Evolutionary conservation across 106 monocot species (phyloP).

Genomic region (Dendrobium catenatum): DNA sequence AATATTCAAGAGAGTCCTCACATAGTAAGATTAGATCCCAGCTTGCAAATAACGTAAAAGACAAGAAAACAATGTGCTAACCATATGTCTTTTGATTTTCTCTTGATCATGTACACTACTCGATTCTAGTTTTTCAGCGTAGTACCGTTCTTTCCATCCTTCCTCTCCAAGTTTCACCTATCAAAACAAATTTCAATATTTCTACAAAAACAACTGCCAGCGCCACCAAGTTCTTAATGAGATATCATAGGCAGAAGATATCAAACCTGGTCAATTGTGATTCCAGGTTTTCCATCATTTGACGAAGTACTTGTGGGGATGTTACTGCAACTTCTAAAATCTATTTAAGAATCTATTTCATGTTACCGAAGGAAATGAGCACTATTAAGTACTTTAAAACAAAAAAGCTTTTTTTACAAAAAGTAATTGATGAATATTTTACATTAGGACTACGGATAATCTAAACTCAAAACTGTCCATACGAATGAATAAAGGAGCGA

Average conservation of each 20-base stretch:
- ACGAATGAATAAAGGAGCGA: background rate
- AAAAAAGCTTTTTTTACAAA: background rate
- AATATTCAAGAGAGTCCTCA: no score
- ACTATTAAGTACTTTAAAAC: background rate
- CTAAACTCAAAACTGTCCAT: background rate
- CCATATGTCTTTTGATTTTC: slow-evolving; percentile 7
- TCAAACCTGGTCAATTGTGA: background rate
- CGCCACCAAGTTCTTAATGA: background rate
- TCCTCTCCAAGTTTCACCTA: slow-evolving; percentile 16
- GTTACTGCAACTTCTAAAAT: background rate
- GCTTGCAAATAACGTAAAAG: no score
- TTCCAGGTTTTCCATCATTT: background rate
- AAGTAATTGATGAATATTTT: background rate
- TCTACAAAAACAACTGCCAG: background rate
- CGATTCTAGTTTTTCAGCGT: slow-evolving; percentile 2
- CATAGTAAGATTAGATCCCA: no score
- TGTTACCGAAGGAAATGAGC: background rate
- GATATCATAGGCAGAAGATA: background rate
- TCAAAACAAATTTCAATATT: background rate
- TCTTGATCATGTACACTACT: background rate
- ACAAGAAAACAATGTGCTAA: background rate
- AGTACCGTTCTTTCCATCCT: slow-evolving; percentile 17
- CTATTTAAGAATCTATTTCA: background rate
- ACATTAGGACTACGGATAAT: background rate
- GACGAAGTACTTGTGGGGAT: background rate